Evolutionary conservation across 805 yeast genomes (phyloP), one percentile per base, ranked within the genome.

Genomic region (Ogataea sp.): DNA sequence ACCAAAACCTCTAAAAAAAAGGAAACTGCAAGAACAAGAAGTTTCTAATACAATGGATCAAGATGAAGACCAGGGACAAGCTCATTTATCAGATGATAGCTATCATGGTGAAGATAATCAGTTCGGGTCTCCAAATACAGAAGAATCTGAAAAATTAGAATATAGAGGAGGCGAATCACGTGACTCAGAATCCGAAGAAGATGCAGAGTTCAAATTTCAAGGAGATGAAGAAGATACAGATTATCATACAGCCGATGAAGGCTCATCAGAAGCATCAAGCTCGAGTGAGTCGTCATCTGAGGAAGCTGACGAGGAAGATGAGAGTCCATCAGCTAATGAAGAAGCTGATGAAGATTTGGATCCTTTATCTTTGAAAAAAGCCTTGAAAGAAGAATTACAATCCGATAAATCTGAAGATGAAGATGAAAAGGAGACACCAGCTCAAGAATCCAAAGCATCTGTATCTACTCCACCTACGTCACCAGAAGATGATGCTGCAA

Each of bases 1-100:
- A 31, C 52, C 54, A 41, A 55, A 53, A 39, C 44, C 48, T 17
- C 37, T 44, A 37, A 46, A 43, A 47, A 48, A 41, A 6, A 39
- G 20, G 40, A 36, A 32, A 32, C 28, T 30, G 43, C 11, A 8
- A 11, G 11, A 11, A 21, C 56, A 55, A 39, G 62, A 57, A 20
- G 27, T 47, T 8, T 64, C 58, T 25, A 66, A 61, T n/a, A n/a
- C n/a, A n/a, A n/a, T n/a, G 46, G 69, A 67, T 20, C 17, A 35
- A 29, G 15, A 34, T 13, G 37, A 42, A 14, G 23, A 34, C 3
- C 37, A 37, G 16, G 29, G 32, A 23, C 21, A 37, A 4, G 32
- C 33, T 24, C 35, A 14, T 4, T n/a, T 37, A 15, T 32, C 34
- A 21, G 52, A 46, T 38, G 42, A 34, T 23, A 43, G 35, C 20